Percentiles rank a stretch among this genome's conserved stretches.
These are phyloP conservation scores for Mayamaea pseudoterrestris DNA, from an alignment of 108 stramenopile species.

Conservation along the genomic window DNA sequence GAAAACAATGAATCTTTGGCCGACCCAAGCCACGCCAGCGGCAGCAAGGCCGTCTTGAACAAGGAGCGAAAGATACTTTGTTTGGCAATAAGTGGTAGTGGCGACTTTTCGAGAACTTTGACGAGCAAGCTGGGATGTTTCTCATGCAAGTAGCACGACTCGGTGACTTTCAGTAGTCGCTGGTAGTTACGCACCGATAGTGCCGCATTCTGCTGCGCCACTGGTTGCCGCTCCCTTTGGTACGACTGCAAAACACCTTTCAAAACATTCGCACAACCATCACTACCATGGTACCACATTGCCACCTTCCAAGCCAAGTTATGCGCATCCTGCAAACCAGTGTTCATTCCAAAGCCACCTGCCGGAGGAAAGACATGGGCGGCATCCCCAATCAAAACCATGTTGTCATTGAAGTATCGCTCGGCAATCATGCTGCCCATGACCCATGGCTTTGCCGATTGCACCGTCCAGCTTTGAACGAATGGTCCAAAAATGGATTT, in stretches of 20 bases:
- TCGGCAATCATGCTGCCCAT: constrained; percentile 79
- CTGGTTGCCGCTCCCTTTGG: constrained; percentile 61
- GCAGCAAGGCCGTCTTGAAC: constrained; percentile 44
- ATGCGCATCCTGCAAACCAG: constrained; percentile 86
- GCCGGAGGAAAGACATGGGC: constrained; percentile 95
- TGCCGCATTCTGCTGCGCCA: constrained; percentile 77
- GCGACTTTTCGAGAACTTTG: constrained; percentile 23
- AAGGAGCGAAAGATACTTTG: constrained; percentile 40
- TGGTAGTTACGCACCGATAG: constrained; percentile 80
- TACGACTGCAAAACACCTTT: constrained; percentile 23
- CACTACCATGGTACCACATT: constrained; percentile 1
- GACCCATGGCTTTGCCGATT: constrained; percentile 79
- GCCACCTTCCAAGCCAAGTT: constrained; percentile 87
- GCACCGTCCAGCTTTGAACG: constrained; percentile 16
- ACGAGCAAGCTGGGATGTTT: constrained; percentile 48
- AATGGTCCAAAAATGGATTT: constrained; percentile 32
- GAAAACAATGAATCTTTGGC: constrained; percentile 21
- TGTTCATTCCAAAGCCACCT: constrained; percentile 96
- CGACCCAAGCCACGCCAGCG: constrained; percentile 31
- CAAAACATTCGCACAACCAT: neutral
- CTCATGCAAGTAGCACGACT: constrained; percentile 62
- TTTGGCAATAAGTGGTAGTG: constrained; percentile 32
- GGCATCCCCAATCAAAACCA: constrained; percentile 80
- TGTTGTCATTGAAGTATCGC: constrained; percentile 28
- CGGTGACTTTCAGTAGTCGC: constrained; percentile 61